A percentile compares a stretch with the other conserved stretches of the same genome.
phyloP scores from a whole-genome alignment of 306 rosid species.

The Begonia fuchsioides region DNA sequence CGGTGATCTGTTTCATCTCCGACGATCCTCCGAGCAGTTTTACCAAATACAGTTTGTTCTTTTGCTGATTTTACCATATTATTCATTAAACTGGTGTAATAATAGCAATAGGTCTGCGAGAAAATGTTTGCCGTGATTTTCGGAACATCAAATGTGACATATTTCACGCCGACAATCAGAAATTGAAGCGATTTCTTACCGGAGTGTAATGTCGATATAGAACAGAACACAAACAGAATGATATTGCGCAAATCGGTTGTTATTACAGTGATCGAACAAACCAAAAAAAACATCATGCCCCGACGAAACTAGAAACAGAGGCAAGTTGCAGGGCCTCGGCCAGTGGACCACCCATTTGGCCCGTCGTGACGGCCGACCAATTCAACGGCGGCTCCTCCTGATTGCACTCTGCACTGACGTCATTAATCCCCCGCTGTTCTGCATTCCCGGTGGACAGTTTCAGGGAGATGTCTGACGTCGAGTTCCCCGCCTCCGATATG shows the following conservation, averaged over 20 bases:
- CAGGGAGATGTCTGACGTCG: constrained; percentile 65
- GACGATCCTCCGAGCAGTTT: no score
- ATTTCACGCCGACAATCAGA: no score
- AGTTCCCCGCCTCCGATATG: constrained; percentile 50
- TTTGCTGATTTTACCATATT: no score
- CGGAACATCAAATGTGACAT: no score
- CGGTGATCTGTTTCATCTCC: constrained; percentile 3
- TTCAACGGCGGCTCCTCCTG: constrained; percentile 36
- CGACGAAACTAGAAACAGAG: constrained; percentile 37
- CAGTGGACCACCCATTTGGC: constrained; percentile 92
- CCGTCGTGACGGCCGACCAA: constrained; percentile 61
- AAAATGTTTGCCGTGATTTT: no score
- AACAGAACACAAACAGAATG: no score
- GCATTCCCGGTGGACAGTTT: constrained; percentile 67
- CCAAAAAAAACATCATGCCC: constrained; percentile 24
- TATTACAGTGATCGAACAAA: not conserved
- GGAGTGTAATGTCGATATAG: no score
- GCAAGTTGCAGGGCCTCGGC: constrained; percentile 86
- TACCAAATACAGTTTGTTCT: no score
- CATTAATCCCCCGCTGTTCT: constrained; percentile 13
- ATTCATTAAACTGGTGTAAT: no score
- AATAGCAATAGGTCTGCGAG: no score
- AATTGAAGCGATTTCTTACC: no score
- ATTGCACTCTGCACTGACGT: constrained; percentile 20
- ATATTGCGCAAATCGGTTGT: no score